A percentile compares a stretch with the other conserved stretches of the same genome.
phyloP scores from a whole-genome alignment of 306 rosid species.

The Betula pendula region DNA sequence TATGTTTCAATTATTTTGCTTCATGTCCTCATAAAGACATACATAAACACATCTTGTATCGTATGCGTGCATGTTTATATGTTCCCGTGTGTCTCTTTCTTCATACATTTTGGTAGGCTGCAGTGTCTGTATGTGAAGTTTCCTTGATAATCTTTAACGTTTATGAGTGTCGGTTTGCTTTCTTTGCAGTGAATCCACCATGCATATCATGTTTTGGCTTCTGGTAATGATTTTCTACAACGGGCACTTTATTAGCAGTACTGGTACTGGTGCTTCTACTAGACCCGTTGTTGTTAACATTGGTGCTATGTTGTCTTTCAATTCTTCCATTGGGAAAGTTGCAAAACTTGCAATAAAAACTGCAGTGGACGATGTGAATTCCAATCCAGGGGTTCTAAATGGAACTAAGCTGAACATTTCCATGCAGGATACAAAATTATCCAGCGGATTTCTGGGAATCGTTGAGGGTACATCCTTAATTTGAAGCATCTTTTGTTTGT shows the following conservation, averaged over 20 bases:
- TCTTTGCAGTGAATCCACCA: no score
- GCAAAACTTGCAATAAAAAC: conserved; percentile 53
- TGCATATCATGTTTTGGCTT: conserved; percentile 35
- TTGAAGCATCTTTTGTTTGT: no score
- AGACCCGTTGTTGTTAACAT: conserved; percentile 41
- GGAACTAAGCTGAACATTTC: conserved; percentile 22
- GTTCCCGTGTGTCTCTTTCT: no score
- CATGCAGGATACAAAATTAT: conserved; percentile 39
- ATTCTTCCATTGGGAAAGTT: conserved; percentile 48
- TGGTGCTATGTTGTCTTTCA: conserved; percentile 50
- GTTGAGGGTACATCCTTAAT: conserved; percentile 37
- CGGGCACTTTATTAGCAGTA: conserved; percentile 18
- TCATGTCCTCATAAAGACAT: no score
- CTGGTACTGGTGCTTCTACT: neutral
- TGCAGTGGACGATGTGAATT: conserved; percentile 57
- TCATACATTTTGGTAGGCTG: no score
- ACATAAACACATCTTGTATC: no score
- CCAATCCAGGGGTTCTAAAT: conserved; percentile 32
- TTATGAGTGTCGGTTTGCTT: no score
- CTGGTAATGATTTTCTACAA: conserved; percentile 26
- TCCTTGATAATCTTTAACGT: no score
- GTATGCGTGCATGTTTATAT: neutral
- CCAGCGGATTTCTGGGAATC: conserved; percentile 55
- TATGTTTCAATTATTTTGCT: no score
- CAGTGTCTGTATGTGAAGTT: no score